Conservation (phyloP, 192 early-diverging fungal genomes). For the Kappamyces sp. region DNA sequence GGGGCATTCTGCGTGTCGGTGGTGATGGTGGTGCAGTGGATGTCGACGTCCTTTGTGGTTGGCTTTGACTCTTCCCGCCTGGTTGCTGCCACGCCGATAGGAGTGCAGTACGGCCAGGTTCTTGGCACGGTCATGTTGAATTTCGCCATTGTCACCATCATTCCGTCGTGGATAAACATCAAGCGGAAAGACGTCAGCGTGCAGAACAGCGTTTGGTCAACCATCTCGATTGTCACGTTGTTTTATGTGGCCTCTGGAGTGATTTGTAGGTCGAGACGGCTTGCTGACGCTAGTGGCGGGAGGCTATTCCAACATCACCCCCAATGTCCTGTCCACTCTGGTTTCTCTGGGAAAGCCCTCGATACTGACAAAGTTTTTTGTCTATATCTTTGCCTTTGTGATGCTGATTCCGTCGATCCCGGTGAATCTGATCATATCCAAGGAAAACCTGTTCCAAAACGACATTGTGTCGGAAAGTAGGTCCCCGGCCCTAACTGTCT, state of each 20-base stretch:
- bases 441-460: conserved; percentile 48
- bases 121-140: conserved; percentile 48
- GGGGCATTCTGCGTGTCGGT: conserved; percentile 40
- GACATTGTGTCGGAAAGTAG: conserved; percentile 18
- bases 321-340: background rate
- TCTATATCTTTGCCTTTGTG: conserved; percentile 44
- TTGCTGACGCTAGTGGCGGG: conserved; percentile 17
- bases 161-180: conserved; percentile 55
- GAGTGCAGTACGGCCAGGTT: conserved; percentile 22
- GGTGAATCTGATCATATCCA: conserved; percentile 37
- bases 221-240: conserved; percentile 26
- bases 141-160: conserved; percentile 43
- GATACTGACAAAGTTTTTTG: background rate
- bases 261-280: conserved; percentile 15
- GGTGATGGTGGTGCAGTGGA: conserved; percentile 38
- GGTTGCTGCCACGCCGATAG: conserved; percentile 11
- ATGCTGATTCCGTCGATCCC: conserved; percentile 54
- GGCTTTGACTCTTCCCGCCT: conserved; percentile 2
- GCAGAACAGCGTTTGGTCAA: conserved; percentile 41
- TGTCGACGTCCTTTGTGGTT: conserved; percentile 22
- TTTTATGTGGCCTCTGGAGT: conserved; percentile 41
- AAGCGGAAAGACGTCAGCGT: conserved; percentile 46
- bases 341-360: background rate
- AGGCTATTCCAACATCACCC: conserved; percentile 19
- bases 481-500: background rate